These are phyloP conservation scores for Scytalidium sp. DNA, from an alignment of 2,329 filamentous ascomycete genomes.

Conservation along the genomic window DNA sequence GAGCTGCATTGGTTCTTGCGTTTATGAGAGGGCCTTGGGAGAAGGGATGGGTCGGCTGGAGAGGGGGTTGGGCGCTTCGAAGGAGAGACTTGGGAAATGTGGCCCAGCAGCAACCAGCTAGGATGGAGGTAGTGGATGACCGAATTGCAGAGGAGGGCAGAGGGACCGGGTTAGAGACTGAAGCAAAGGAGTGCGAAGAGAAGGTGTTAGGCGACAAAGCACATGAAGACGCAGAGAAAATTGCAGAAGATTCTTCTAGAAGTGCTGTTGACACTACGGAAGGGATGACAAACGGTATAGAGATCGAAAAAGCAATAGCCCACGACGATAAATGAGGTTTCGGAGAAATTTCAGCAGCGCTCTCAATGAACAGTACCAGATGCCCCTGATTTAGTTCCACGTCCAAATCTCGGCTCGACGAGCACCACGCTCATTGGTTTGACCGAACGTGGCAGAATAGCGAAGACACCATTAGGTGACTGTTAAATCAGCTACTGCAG, in stretches of 20 bases:
- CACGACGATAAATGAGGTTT: no score
- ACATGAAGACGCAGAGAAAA: background rate
- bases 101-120: slow-evolving; percentile 7
- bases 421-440: no score
- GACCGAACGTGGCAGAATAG: no score
- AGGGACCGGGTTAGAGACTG: background rate
- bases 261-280: no score
- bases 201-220: background rate
- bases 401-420: no score
- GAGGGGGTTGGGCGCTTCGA: slow-evolving; percentile 50
- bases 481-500: no score
- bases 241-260: background rate
- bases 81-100: slow-evolving; percentile 19
- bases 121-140: slow-evolving; percentile 15
- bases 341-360: no score
- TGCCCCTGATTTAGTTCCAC: no score
- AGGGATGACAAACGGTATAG: background rate
- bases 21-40: slow-evolving; percentile 52
- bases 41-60: slow-evolving; percentile 57
- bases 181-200: background rate
- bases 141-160: slow-evolving; percentile 8
- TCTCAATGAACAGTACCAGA: no score
- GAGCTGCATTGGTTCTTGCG: slow-evolving; percentile 42
- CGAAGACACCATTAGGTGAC: no score
- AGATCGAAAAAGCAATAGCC: background rate